Conservation (phyloP, 1,284 basidiomycete genomes). For the Coniferiporia weirii region DNA sequence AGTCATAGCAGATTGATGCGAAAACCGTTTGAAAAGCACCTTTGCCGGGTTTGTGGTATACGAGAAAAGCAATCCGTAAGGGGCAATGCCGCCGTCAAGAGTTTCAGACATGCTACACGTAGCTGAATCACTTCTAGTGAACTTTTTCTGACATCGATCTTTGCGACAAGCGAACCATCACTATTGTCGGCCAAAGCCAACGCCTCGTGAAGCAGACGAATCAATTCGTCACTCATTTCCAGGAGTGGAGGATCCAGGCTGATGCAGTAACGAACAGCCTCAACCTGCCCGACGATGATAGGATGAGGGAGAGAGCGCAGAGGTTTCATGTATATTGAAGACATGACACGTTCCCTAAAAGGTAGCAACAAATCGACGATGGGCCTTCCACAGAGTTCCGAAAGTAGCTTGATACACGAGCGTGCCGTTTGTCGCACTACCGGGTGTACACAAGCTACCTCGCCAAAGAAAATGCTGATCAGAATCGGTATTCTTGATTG, state of each 20-base stretch:
- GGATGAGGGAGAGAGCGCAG: constrained; percentile 93
- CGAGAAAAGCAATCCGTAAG: constrained; percentile 88
- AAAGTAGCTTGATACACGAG: constrained; percentile 76
- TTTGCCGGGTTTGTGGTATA: constrained; percentile 79
- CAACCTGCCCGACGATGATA: constrained; percentile 98
- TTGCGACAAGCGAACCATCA: constrained; percentile 40
- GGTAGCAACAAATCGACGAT: constrained; percentile 79
- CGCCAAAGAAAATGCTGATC: constrained; percentile 83
- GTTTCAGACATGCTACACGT: constrained; percentile 91
- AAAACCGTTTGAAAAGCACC: constrained; percentile 38
- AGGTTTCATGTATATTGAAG: constrained; percentile 93
- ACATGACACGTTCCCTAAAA: constrained; percentile 84
- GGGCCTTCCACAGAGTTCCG: constrained; percentile 68
- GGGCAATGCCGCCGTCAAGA: constrained; percentile 92
- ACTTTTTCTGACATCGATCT: constrained; percentile 13
- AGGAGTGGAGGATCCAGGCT: constrained; percentile 81
- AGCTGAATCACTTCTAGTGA: constrained; percentile 71
- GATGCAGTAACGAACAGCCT: constrained; percentile 92
- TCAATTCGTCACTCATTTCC: constrained; percentile 88
- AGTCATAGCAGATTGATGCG: constrained; percentile 1
- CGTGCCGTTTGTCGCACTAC: constrained; percentile 86
- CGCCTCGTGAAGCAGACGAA: constrained; percentile 91
- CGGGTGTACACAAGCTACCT: constrained; percentile 84
- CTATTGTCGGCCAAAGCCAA: constrained; percentile 95
- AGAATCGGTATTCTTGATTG: constrained; percentile 51